Conservation (phyloP, 495 filamentous ascomycete species). For the Hypoxylon cercidicola region DNA sequence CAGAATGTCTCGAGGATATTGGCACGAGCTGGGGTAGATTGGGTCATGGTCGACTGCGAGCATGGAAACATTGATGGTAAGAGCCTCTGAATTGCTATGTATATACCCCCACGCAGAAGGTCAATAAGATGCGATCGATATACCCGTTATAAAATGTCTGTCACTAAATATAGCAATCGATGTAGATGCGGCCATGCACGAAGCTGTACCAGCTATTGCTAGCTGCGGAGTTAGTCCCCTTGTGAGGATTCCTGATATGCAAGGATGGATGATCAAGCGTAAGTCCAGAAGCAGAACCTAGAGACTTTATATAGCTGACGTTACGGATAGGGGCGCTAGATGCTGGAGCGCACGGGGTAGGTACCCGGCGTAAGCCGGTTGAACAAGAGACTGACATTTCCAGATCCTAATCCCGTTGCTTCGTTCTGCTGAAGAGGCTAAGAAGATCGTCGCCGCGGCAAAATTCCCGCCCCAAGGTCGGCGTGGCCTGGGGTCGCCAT, state of each 20-base stretch:
- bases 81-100: constrained; percentile 8
- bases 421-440: constrained; percentile 71
- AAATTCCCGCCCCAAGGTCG: constrained; percentile 74
- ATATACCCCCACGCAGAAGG: background rate
- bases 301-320: constrained; percentile 22
- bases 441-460: constrained; percentile 65
- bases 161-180: constrained; percentile 18
- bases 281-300: constrained; percentile 43
- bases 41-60: constrained; percentile 80
- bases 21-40: constrained; percentile 74
- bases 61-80: constrained; percentile 82
- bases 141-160: background rate
- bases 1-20: constrained; percentile 74
- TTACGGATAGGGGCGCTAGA: constrained; percentile 68
- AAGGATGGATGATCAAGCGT: constrained; percentile 79
- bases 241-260: constrained; percentile 72
- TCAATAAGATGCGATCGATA: background rate
- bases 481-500: constrained; percentile 75
- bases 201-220: constrained; percentile 78
- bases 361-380: constrained; percentile 12
- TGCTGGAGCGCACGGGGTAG: constrained; percentile 72
- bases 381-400: constrained; percentile 26
- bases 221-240: constrained; percentile 72
- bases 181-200: constrained; percentile 81
- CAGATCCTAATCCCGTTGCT: constrained; percentile 72